A percentile compares a stretch with the other conserved stretches of the same genome.
Conservation (phyloP, 257 asterid species). For the Solanum commersonii region DNA sequence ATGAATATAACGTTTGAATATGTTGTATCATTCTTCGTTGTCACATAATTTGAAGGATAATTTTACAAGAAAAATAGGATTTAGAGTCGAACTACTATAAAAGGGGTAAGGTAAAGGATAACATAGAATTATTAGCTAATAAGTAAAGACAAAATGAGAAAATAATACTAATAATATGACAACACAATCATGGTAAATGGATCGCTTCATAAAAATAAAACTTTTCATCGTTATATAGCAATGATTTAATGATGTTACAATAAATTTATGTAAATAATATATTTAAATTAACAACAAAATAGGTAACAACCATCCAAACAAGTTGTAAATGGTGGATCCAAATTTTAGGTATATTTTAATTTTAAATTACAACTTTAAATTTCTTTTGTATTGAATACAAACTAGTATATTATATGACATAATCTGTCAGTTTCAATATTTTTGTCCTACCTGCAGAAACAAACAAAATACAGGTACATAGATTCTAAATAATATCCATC, state of each 20-base stretch:
- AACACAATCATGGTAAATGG: background rate
- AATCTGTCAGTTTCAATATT: background rate
- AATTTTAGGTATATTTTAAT: background rate
- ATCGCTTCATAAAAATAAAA: background rate
- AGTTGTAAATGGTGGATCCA: background rate
- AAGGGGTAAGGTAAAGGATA: too few relatives aligned
- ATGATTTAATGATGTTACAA: background rate
- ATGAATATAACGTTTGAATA: too few relatives aligned
- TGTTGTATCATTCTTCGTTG: too few relatives aligned
- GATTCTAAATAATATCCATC: background rate
- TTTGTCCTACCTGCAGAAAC: background rate
- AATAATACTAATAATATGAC: too few relatives aligned
- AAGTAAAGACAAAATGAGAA: too few relatives aligned
- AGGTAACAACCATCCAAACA: background rate
- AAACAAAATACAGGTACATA: background rate
- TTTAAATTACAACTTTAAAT: background rate
- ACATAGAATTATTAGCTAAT: too few relatives aligned
- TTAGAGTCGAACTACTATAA: too few relatives aligned
- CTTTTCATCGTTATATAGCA: background rate
- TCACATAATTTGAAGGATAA: background rate
- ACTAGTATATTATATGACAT: background rate
- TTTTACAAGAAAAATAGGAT: background rate
- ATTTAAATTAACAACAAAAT: background rate
- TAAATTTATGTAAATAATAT: background rate
- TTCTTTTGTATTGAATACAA: background rate